These are phyloP conservation scores for Bremia lactucae DNA, from an alignment of 352 stramenopile genomes.

Conservation along the genomic window DNA sequence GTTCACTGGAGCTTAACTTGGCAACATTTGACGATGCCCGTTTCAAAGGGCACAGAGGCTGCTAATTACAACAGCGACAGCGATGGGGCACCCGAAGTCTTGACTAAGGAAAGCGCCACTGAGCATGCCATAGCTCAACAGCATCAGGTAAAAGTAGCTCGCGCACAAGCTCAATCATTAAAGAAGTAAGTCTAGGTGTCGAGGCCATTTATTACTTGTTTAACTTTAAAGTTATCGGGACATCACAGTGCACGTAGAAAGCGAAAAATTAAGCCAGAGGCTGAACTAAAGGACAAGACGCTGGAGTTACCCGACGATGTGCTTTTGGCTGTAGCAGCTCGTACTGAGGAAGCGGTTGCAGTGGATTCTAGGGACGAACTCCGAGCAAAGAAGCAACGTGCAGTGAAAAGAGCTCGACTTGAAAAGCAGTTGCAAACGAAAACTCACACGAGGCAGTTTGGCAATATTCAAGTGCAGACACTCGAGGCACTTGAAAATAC, in stretches of 20 bases:
- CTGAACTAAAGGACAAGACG: conserved; percentile 10
- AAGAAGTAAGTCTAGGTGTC: conserved; percentile 37
- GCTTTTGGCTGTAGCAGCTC: conserved; percentile 49
- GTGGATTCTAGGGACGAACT: conserved; percentile 22
- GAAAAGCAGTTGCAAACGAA: conserved; percentile 28
- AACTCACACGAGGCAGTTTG: conserved; percentile 66
- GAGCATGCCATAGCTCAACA: conserved; percentile 38
- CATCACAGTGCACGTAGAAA: conserved; percentile 28
- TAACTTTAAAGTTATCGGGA: too few relatives aligned
- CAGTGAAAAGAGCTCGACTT: conserved; percentile 13
- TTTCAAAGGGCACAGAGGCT: conserved; percentile 18
- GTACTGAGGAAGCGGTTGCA: conserved; percentile 47
- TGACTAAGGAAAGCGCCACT: conserved; percentile 60
- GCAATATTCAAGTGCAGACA: conserved; percentile 64
- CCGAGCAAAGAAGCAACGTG: conserved; percentile 19
- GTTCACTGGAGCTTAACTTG: conserved; percentile 13
- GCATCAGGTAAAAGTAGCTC: conserved; percentile 41
- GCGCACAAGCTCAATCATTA: conserved; percentile 22
- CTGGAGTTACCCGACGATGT: conserved; percentile 53
- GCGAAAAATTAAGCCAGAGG: conserved; percentile 28
- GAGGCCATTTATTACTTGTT: too few relatives aligned
- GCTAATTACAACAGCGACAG: conserved; percentile 36
- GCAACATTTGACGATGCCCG: conserved; percentile 11
- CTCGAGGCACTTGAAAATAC: conserved; percentile 31
- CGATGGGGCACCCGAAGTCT: conserved; percentile 66